Conservation (phyloP, 352 stramenopile species). For the Phytophthora ramorum region DNA sequence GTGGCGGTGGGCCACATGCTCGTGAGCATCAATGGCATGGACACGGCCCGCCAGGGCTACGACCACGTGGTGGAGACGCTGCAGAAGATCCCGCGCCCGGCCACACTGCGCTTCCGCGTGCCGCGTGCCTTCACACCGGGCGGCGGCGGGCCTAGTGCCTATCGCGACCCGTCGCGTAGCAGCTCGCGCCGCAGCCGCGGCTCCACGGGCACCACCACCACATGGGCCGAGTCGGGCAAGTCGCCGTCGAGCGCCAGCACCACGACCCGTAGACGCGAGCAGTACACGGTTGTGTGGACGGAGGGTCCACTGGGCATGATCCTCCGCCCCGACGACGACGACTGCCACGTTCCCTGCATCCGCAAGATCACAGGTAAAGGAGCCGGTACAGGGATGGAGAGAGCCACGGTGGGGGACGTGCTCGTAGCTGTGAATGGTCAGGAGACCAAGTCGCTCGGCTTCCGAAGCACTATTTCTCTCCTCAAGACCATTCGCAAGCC, state of each 20-base stretch:
- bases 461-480: slow-evolving; percentile 85
- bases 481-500: slow-evolving; percentile 89
- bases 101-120: slow-evolving; percentile 85
- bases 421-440: slow-evolving; percentile 87
- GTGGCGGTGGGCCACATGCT: slow-evolving; percentile 90
- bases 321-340: slow-evolving; percentile 83
- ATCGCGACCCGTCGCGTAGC: slow-evolving; percentile 43
- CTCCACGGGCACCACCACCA: slow-evolving; percentile 46
- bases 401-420: slow-evolving; percentile 79
- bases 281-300: slow-evolving; percentile 90
- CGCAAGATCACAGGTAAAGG: slow-evolving; percentile 89
- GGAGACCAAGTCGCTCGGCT: slow-evolving; percentile 85
- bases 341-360: slow-evolving; percentile 89
- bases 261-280: slow-evolving; percentile 59
- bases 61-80: slow-evolving; percentile 84
- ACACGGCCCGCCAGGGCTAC: slow-evolving; percentile 88
- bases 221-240: slow-evolving; percentile 48
- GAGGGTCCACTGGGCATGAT: slow-evolving; percentile 89
- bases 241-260: slow-evolving; percentile 31
- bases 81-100: slow-evolving; percentile 83
- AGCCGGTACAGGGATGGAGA: slow-evolving; percentile 84
- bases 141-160: slow-evolving; percentile 17
- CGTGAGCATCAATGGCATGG: slow-evolving; percentile 88
- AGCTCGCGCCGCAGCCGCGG: slow-evolving; percentile 36
- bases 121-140: slow-evolving; percentile 51